Evolutionary conservation across 805 yeast species (phyloP).

Genomic region (Saturnispora dispora): DNA sequence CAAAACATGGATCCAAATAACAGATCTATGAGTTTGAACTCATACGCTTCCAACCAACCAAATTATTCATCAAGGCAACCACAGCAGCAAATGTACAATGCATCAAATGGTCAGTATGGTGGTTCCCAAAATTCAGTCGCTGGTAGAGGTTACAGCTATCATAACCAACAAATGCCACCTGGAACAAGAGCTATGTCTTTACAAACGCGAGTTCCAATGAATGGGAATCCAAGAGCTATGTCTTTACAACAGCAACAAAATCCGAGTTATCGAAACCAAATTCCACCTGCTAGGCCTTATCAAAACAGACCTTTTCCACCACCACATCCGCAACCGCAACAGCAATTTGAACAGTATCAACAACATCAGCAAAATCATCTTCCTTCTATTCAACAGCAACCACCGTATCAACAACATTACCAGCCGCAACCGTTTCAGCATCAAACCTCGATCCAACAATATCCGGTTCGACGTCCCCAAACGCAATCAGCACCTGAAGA

Average conservation of each 20-base stretch:
- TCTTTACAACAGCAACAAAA: conserved; percentile 11
- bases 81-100: not conserved
- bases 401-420: not conserved
- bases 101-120: not conserved
- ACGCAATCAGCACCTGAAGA: not conserved
- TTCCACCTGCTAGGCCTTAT: not conserved
- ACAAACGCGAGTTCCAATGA: conserved; percentile 12
- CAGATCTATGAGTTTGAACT: conserved; percentile 12
- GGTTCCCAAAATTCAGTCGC: not conserved
- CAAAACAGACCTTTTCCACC: not conserved
- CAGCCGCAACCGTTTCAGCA: not conserved
- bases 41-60: conserved; percentile 6
- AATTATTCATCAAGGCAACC: not conserved
- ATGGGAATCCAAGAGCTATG: conserved; percentile 22
- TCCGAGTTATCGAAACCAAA: not conserved
- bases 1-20: not conserved
- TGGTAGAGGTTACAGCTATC: not conserved
- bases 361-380: not conserved
- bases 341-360: not conserved
- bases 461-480: not conserved
- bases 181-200: conserved; percentile 13
- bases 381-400: not conserved
- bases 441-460: not conserved
- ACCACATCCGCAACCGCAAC: not conserved
- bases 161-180: not conserved